Base-by-base conservation (phyloP, 2,329 filamentous ascomycete genomes). In the Alternaria burnsii region DNA sequence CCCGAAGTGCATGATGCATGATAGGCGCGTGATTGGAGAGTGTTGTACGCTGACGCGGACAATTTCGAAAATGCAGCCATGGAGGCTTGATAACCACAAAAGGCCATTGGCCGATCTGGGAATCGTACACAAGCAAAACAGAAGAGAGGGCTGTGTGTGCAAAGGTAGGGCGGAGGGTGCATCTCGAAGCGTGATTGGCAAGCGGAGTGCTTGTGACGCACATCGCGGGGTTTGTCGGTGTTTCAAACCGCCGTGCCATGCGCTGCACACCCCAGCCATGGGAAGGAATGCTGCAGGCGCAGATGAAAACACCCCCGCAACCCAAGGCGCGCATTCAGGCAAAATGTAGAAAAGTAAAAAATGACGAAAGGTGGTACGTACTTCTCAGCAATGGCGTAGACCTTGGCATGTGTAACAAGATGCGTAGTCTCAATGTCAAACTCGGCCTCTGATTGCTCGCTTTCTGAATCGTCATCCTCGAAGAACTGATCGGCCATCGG, bases 321-420 rank as follows among this genome's bases (percentile, higher is more conserved):
- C 59, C 53, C 59, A 55, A 54, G 52, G 62, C 50, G 59, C 52
- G 62, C 58, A 59, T 59, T 65, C 50, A 62, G 58, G 62, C 56
- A 56, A 63, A 67, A 59, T 46, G 50, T 46, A 28, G 63, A 52
- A 60, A 55, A 54, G 34, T 30, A 58, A 60, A 56, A 40, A 48
- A 59, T 55, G 57, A 63, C 51, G 46, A 60, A 66, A 57, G 11
- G 57, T 58, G 50, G 51, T 62, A 78, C 77, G 71, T 76, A 79
- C 75, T 84, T 84, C 69, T 84, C 82, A 10, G 81, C 82, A 24
- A 84, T 77, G 34, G 82, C 81, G 67, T 84, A 84, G 40, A 84
- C 80, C 53, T 80, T 79, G 14, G 81, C 79, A 65, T 84, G 82
- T 16, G 79, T 76, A 48, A 84, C 63, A 6, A 84, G 75, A 67